Evolutionary conservation across 768 basidiomycete genomes (phyloP), one percentile per base, ranked within the genome.

Genomic region (Pleurotus ostreatus): DNA sequence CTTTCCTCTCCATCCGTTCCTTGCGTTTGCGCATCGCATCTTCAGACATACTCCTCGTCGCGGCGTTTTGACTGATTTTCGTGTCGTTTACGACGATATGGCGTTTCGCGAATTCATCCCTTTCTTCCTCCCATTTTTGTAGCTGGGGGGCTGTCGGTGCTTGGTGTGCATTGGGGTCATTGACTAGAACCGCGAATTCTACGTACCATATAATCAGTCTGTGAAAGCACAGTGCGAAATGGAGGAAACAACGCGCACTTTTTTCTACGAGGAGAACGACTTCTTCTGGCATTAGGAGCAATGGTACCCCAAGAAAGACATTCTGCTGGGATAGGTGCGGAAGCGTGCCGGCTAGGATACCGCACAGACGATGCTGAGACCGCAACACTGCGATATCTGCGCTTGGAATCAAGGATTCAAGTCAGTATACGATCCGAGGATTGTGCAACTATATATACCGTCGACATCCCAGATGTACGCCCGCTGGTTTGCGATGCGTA

Each of bases 321-420:
- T 99, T 99, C 71, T 99, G 97, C 64, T 98, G 95, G 1, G 94
- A 86, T 1, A 98, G 78, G 66, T 94, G 93, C 2, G 97, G 95
- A 12, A 99, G 82, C 1, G 97, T 98, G 0, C 97, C 97, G 0
- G 84, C 80, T 44, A 98, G 72, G 44, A 93, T 76, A 37, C 96
- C 94, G 63, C 91, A 94, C 46, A 98, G 80, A 55, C 78, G 85
- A 69, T 97, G 86, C 61, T 85, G 72, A 26, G 88, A 82, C 38
- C 97, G 90, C 8, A 99, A 73, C 5, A 72, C 78, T 7, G 88
- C 86, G 62, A 93, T 86, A 66, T 94, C 96, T 95, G 65, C 55
- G 56, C 55, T 63, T 59, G 46, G 25, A 47, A 22, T 43, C n/a
- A 49, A 49, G 49, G 38, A 49, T 46, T 13, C 5, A 23, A 22